A percentile compares a stretch with the other conserved stretches of the same genome.
These are phyloP conservation scores for Stemphylium lycopersici DNA, from an alignment of 2,329 filamentous ascomycete species.

Conservation along the genomic window DNA sequence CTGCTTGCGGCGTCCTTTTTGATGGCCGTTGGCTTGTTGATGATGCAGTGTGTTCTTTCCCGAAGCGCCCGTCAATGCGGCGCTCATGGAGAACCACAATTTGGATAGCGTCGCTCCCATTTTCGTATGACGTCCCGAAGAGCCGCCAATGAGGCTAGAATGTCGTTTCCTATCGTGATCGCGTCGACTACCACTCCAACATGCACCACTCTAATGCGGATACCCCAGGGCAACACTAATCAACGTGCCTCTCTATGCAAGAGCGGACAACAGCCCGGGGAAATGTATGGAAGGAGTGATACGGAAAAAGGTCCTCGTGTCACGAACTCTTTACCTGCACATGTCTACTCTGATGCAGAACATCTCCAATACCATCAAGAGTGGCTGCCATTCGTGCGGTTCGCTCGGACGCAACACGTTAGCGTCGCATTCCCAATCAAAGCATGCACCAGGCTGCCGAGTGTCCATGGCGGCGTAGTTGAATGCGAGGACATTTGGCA, in stretches of 20 bases:
- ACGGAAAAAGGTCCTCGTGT: neutral
- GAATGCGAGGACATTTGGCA: constrained; percentile 12
- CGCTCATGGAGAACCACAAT: constrained; percentile 39
- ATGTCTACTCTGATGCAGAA: constrained; percentile 12
- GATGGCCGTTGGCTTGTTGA: constrained; percentile 17
- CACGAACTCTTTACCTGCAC: constrained; percentile 20
- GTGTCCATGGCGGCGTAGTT: constrained; percentile 15
- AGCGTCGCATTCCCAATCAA: constrained; percentile 17
- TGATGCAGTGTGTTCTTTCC: constrained; percentile 19
- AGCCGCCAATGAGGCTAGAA: constrained; percentile 22
- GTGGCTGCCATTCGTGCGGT: constrained; percentile 24
- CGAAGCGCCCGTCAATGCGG: constrained; percentile 23
- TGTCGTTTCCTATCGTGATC: constrained; percentile 2
- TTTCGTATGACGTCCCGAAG: constrained; percentile 38
- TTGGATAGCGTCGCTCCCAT: constrained; percentile 42
- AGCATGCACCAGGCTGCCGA: constrained; percentile 9
- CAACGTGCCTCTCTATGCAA: neutral
- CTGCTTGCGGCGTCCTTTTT: constrained; percentile 23
- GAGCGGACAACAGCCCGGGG: neutral
- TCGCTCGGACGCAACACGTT: constrained; percentile 23
- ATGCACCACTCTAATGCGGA: constrained; percentile 2
- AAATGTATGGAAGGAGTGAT: neutral
- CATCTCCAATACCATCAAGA: neutral
- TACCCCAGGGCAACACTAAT: constrained; percentile 9
- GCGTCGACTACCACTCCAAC: constrained; percentile 6